These are phyloP conservation scores for Ogataea degrootiae DNA, from an alignment of 805 yeast genomes.

Conservation along the genomic window DNA sequence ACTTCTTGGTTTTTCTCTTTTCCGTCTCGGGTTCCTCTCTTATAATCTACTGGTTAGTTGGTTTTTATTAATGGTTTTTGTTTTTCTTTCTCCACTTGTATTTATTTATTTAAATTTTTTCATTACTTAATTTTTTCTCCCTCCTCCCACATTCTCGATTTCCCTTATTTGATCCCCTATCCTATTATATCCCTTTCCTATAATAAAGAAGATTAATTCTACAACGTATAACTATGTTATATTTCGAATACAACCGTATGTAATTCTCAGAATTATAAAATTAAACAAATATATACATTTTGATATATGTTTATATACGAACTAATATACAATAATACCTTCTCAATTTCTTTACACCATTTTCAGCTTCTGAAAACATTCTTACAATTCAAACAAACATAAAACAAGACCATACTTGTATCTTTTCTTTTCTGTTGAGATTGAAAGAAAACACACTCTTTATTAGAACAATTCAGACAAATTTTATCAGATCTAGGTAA, in stretches of 20 bases:
- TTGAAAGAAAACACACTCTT: slow-evolving; percentile 94
- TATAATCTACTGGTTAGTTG: not conserved
- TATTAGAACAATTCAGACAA: slow-evolving; percentile 84
- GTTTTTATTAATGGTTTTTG: not conserved
- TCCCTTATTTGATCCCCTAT: slow-evolving; percentile 31
- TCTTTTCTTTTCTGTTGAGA: slow-evolving; percentile 93
- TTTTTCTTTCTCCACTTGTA: not conserved
- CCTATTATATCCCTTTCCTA: slow-evolving; percentile 28
- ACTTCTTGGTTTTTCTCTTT: not conserved
- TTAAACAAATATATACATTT: too few species aligned
- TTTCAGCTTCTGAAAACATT: slow-evolving; percentile 50
- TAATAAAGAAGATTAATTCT: too few species aligned
- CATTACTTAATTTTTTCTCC: not conserved
- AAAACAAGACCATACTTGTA: slow-evolving; percentile 91
- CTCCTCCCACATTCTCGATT: not conserved
- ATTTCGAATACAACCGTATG: too few species aligned
- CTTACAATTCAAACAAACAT: slow-evolving; percentile 85
- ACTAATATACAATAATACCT: not conserved
- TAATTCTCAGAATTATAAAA: too few species aligned
- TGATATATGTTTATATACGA: slow-evolving; percentile 16
- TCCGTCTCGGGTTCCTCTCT: not conserved
- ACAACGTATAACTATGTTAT: too few species aligned
- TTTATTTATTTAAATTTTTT: not conserved
- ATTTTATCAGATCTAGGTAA: slow-evolving; percentile 92
- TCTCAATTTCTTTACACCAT: not conserved